Evolutionary conservation across 2,329 filamentous ascomycete species (phyloP), one percentile per base, ranked within the genome.

Genomic region (Cercospora sesami): DNA sequence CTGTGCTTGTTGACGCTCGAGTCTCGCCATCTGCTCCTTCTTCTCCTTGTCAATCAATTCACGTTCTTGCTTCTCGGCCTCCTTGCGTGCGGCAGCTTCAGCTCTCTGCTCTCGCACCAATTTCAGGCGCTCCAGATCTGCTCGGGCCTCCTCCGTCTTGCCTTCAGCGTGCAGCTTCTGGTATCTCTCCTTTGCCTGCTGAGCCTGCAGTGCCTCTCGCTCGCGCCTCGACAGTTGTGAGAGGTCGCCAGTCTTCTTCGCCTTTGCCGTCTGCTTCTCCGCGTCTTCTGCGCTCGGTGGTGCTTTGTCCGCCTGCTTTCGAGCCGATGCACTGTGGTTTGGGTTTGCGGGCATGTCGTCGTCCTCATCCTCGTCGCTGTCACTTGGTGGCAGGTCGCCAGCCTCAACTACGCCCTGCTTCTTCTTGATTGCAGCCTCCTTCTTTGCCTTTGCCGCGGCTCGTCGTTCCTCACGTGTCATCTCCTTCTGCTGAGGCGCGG

Each of bases 121-220:
- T 79, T 85, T 89, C 76, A 99, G 82, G 65, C 95, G 87, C 68
- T 93, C 94, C 73, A 98, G 78, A 81, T 99, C 95, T 5, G 92
- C 90, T 79, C 92, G 91, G 59, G 94, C 94, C 85, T 97, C 92
- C 69, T 99, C 95, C 55, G 95, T 98, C 88, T 98, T 98, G 76
- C 94, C 94, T 77, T 93, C 91, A 66, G 93, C 92, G 77, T 97
- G 94, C 75, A 97, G 80, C 82, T 96, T 96, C 84, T 93, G 87
- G 78, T 97, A 97, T 73, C 89, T 87, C 84, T 97, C 94, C 80
- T 93, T 94, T 31, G 92, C 93, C 78, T 94, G 91, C 71, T 91
- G 90, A 1, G 94, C 94, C 82, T 97, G 91, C 36, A 95, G 77
- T 2, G 94, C 91, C 83, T 98, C 90, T 21, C 89, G 83, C 82